Evolutionary conservation across 331 rosid species (phyloP).

Genomic region (Spiraea crenata): DNA sequence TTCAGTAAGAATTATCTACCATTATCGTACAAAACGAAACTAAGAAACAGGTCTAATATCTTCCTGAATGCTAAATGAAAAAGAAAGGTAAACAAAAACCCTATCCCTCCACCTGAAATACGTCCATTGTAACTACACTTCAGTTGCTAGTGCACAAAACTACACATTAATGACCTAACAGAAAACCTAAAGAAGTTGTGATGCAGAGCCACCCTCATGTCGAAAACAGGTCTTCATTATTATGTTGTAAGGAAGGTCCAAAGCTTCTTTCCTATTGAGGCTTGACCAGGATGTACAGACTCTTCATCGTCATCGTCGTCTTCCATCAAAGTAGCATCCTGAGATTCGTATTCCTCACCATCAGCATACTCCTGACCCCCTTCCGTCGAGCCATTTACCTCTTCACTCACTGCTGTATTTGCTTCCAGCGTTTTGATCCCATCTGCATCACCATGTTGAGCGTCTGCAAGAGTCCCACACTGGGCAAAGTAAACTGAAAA

Average conservation of each 20-base stretch:
- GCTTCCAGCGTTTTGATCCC: constrained; percentile 25
- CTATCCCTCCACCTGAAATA: constrained; percentile 43
- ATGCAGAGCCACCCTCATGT: constrained; percentile 31
- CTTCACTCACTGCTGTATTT: constrained; percentile 64
- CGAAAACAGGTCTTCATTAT: constrained; percentile 15
- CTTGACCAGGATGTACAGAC: constrained; percentile 68
- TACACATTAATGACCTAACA: constrained; percentile 35
- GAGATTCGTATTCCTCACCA: constrained; percentile 54
- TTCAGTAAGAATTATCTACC: constrained; percentile 52
- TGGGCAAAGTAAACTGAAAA: constrained; percentile 19
- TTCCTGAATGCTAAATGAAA: constrained; percentile 36
- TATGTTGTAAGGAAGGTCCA: constrained; percentile 86
- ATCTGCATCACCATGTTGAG: constrained; percentile 42
- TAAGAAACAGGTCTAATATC: constrained; percentile 33
- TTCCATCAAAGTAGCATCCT: constrained; percentile 39
- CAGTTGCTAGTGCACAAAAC: constrained; percentile 57
- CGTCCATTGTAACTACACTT: constrained; percentile 42
- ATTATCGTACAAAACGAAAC: constrained; percentile 33
- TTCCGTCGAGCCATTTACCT: constrained; percentile 77
- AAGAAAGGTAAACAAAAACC: constrained; percentile 45
- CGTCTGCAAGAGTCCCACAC: constrained; percentile 47
- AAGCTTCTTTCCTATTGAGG: constrained; percentile 82
- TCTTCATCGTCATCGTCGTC: constrained; percentile 42
- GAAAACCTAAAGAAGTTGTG: constrained; percentile 47
- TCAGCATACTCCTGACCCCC: constrained; percentile 34